Evolutionary conservation across 768 basidiomycete species (phyloP), one percentile per base, ranked within the genome.

Genomic region (Pleurotus giganteus): DNA sequence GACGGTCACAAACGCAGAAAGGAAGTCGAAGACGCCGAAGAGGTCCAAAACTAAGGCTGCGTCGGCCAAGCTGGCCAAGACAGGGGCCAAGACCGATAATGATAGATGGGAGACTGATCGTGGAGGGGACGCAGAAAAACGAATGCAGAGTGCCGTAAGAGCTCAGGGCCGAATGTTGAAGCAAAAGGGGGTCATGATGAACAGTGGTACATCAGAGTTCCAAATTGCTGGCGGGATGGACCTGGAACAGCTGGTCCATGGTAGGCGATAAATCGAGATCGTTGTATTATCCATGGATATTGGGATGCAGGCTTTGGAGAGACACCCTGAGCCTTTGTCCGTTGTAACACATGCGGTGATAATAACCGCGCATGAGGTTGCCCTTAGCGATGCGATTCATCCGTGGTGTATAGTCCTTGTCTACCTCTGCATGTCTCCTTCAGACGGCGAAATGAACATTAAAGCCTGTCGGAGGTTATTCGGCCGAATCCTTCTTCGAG

Each of bases 81-180:
- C 27, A 60, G 49, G 39, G 11, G 29, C 57, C 29, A 50, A 54
- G 34, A 24, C 58, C 53, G 42, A n/a, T 26, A 17, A 54, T 39
- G 36, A 65, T 58, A 68, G 75, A 60, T 69, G 76, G 73, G 73
- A 75, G 39, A 63, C 72, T 56, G 72, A 71, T 54, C 73, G 69
- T 65, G 77, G 73, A 57, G 73, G 71, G 32, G 85, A 83, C 28
- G 82, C 87, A 11, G 93, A 93, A 70, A 78, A 75, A 66, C 82
- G 94, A 28, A 98, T 98, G 95, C 84, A 88, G 63, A 82, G 82
- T 53, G 82, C 88, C 39, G 94, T 96, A 27, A 82, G 95, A 41
- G 78, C 81, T 11, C 91, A 92, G 65, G 95, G 94, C 7, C 79
- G 90, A 47, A 70, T 89, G 54, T 82, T 84, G 53, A 95, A 88